Evolutionary conservation across 2,329 filamentous ascomycete genomes (phyloP), one percentile per base, ranked within the genome.

Genomic region (Calonectria multiphialidica): DNA sequence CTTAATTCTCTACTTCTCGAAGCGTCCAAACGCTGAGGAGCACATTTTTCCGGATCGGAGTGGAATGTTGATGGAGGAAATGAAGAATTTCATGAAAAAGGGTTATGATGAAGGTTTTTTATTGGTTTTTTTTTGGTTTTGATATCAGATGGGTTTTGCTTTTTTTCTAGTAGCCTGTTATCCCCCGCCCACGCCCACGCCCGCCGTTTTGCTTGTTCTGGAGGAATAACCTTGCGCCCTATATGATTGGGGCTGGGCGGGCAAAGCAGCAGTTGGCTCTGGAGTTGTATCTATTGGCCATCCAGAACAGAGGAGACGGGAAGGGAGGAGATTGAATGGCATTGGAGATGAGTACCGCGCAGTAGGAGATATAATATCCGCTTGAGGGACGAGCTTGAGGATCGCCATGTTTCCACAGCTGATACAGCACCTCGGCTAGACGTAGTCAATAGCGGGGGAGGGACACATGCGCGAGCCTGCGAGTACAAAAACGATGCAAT

Each of bases 1-100:
- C 72, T 77, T 79, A 77, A 79, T 79, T 78, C 63, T 72, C 62
- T 74, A 37, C 65, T 74, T 72, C 71, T 57, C 57, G 67, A 71
- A 70, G 72, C 70, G 73, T 72, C 35, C 15, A 59, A 70, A 71
- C 65, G 73, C 70, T 74, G 49, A 69, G 74, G 70, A 59, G 70
- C 67, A 28, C 63, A 50, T 37, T 45, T 45, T 50, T 59, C 30
- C 47, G 23, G 23, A 35, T 63, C 71, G 65, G 62, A 75, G 63
- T 67, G 57, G 70, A 63, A 61, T 70, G 65, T 35, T 67, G 70
- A 55, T 44, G 53, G 40, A 59, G 64, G 70, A 53, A 15, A 59
- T 47, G 25, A 70, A 64, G 71, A 72, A 67, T 64, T 74, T 55
- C 69, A 66, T 73, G 72, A 72, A 74, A 67, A 66, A 64, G 69